These are phyloP conservation scores for Elongisporangium senticosum DNA, from an alignment of 352 stramenopile genomes.

Conservation along the genomic window DNA sequence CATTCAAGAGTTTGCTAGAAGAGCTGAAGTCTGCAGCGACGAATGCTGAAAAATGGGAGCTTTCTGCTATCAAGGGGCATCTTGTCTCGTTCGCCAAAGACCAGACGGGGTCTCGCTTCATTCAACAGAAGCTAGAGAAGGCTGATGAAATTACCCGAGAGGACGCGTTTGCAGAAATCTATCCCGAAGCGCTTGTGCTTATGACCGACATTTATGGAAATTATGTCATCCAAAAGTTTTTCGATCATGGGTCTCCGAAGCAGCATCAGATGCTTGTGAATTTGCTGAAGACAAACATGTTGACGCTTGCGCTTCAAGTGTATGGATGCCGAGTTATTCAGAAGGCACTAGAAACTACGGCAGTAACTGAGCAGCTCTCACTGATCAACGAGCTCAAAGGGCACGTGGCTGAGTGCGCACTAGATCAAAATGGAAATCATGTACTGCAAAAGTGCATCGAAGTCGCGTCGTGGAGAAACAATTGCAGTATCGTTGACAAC, in stretches of 20 bases:
- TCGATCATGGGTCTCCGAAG: constrained; percentile 89
- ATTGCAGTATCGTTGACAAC: neutral
- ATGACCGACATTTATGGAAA: constrained; percentile 98
- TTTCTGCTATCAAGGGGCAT: constrained; percentile 77
- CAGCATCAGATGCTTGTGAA: constrained; percentile 85
- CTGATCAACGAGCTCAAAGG: constrained; percentile 78
- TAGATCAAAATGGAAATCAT: constrained; percentile 99
- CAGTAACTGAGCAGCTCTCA: constrained; percentile 62
- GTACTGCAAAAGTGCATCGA: constrained; percentile 99
- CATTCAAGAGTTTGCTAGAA: constrained; percentile 66
- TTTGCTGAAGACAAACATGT: constrained; percentile 91
- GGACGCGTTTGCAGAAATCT: constrained; percentile 82
- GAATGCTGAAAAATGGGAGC: constrained; percentile 69
- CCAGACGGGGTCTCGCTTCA: constrained; percentile 80
- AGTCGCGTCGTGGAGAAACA: constrained; percentile 54
- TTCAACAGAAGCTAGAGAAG: constrained; percentile 87
- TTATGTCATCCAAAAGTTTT: constrained; percentile 99
- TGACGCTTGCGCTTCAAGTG: constrained; percentile 93
- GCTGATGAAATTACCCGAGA: constrained; percentile 65
- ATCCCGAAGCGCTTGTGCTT: constrained; percentile 63
- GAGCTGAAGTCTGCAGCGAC: constrained; percentile 71
- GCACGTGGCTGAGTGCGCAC: constrained; percentile 90
- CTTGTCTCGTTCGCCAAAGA: constrained; percentile 84
- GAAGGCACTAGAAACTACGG: constrained; percentile 83
- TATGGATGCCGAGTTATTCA: constrained; percentile 97